Evolutionary conservation across 2,329 filamentous ascomycete species (phyloP).

Genomic region (Aaosphaeria pasadenensis): DNA sequence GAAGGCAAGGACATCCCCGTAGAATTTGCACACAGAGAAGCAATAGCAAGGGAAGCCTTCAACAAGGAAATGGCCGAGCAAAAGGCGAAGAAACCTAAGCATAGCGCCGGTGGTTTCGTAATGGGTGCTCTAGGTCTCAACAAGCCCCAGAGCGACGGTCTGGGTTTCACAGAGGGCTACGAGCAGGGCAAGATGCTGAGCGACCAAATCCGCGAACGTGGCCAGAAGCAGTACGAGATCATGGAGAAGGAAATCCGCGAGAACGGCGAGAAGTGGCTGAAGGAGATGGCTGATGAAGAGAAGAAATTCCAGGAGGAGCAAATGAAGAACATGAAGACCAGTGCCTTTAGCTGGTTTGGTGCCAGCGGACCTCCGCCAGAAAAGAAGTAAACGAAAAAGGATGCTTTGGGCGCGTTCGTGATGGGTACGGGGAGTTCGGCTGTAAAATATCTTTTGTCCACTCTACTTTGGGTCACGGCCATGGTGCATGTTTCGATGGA

Average conservation of each 20-base stretch:
- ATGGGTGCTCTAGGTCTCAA: constrained; percentile 76
- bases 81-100: constrained; percentile 59
- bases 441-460: constrained; percentile 13
- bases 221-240: constrained; percentile 83
- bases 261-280: constrained; percentile 93
- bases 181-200: constrained; percentile 95
- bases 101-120: constrained; percentile 65
- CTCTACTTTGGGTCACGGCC: constrained; percentile 8
- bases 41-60: constrained; percentile 80
- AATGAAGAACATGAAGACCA: constrained; percentile 82
- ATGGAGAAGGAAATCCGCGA: constrained; percentile 88
- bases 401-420: not conserved
- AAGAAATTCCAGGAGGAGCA: constrained; percentile 88
- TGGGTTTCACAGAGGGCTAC: constrained; percentile 70
- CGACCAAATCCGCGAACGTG: constrained; percentile 88
- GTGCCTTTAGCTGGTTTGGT: constrained; percentile 28
- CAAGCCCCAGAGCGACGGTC: constrained; percentile 49
- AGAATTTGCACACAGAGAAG: constrained; percentile 87
- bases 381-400: constrained; percentile 2
- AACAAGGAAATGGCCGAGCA: constrained; percentile 72
- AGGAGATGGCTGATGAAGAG: constrained; percentile 84
- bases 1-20: constrained; percentile 84
- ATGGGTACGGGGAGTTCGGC: constrained; percentile 1
- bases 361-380: not conserved
- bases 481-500: not conserved